phyloP scores from a whole-genome alignment of 2,329 filamentous ascomycete genomes.

The Phialocephala sp. region DNA sequence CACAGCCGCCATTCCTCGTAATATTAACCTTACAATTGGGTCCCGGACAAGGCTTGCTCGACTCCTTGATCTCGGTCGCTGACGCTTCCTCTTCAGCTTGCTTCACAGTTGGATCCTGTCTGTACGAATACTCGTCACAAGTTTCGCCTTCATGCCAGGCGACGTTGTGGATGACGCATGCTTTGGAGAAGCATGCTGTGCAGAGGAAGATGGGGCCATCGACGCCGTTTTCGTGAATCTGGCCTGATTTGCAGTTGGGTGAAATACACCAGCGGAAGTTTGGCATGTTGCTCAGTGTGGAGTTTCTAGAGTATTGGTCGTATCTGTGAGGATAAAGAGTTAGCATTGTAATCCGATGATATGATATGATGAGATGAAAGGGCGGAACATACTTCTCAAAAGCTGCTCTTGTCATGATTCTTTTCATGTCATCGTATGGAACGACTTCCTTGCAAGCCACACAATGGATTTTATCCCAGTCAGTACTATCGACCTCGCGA shows the following conservation, averaged over 20 bases:
- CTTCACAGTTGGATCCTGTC: background rate
- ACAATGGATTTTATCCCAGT: slow-evolving; percentile 11
- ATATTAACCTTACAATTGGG: slow-evolving; percentile 2
- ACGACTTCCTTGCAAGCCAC: slow-evolving; percentile 6
- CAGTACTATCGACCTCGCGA: background rate
- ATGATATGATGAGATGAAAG: background rate
- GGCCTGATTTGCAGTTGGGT: slow-evolving; percentile 5
- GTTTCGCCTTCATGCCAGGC: background rate
- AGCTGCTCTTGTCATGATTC: background rate
- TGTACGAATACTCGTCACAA: slow-evolving; percentile 7
- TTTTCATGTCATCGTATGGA: slow-evolving; percentile 2
- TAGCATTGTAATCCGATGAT: background rate
- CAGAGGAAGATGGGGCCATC: slow-evolving; percentile 9
- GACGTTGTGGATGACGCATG: slow-evolving; percentile 12
- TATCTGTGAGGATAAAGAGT: background rate
- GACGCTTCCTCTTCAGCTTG: background rate
- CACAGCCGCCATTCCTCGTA: slow-evolving; percentile 7
- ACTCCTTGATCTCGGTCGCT: background rate
- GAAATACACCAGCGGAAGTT: slow-evolving; percentile 12
- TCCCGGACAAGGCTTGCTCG: background rate
- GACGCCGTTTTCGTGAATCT: slow-evolving; percentile 4
- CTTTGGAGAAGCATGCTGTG: background rate
- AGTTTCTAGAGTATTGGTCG: slow-evolving; percentile 10
- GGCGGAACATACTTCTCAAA: background rate
- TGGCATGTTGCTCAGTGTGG: background rate